These are phyloP conservation scores for Monilinia laxa DNA, from an alignment of 2,329 filamentous ascomycete genomes.

Conservation along the genomic window DNA sequence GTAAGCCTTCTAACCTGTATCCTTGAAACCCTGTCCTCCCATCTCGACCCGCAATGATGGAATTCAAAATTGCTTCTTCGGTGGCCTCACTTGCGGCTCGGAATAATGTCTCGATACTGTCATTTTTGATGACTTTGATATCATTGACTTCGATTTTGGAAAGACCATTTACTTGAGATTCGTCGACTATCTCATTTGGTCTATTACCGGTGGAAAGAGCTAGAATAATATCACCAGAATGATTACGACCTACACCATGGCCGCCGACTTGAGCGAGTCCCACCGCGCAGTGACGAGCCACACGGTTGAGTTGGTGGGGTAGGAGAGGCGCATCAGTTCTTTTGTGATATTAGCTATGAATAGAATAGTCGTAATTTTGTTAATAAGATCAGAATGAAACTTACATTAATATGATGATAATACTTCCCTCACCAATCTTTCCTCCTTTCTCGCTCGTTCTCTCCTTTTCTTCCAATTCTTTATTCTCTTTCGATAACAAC, in stretches of 20 bases:
- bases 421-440: constrained; percentile 59
- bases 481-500: constrained; percentile 48
- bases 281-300: constrained; percentile 61
- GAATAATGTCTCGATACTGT: constrained; percentile 60
- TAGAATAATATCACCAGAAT: constrained; percentile 52
- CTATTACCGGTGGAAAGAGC: no score
- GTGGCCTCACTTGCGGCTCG: constrained; percentile 61
- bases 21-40: constrained; percentile 56
- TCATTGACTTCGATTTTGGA: no score
- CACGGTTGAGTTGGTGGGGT: constrained; percentile 54
- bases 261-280: constrained; percentile 60
- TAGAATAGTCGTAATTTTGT: no score
- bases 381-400: not conserved
- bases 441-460: constrained; percentile 30
- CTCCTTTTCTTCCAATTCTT: constrained; percentile 33
- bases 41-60: constrained; percentile 55
- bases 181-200: no score
- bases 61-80: constrained; percentile 66
- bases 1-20: constrained; percentile 47
- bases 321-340: constrained; percentile 56
- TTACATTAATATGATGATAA: constrained; percentile 56
- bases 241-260: constrained; percentile 54
- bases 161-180: no score
- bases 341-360: constrained; percentile 9
- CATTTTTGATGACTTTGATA: constrained; percentile 22